A percentile compares a stretch with the other conserved stretches of the same genome.
phyloP scores from a whole-genome alignment of 2,329 filamentous ascomycete species.

The Fusarium sp. region DNA sequence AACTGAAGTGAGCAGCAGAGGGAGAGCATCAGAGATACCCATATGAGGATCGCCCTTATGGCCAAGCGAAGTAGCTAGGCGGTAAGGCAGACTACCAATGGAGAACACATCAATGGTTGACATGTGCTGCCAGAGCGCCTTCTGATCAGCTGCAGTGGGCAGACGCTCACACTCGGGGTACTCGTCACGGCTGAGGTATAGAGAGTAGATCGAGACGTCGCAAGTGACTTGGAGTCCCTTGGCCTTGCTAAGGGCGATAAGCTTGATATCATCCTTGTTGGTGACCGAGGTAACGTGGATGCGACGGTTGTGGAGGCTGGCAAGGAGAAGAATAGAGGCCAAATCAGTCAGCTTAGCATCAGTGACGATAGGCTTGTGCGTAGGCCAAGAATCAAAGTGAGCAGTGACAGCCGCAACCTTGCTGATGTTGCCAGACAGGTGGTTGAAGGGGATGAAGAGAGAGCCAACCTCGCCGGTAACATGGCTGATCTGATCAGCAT shows the following conservation, averaged over 20 bases:
- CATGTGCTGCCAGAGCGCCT: slow-evolving; percentile 79
- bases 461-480: slow-evolving; percentile 80
- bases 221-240: slow-evolving; percentile 86
- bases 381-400: slow-evolving; percentile 82
- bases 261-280: slow-evolving; percentile 79
- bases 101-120: slow-evolving; percentile 82
- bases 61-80: slow-evolving; percentile 70
- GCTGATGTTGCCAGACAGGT: slow-evolving; percentile 83
- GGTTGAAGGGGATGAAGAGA: slow-evolving; percentile 85
- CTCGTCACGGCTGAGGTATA: slow-evolving; percentile 79
- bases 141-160: slow-evolving; percentile 74
- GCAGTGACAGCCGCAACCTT: slow-evolving; percentile 82
- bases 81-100: slow-evolving; percentile 80
- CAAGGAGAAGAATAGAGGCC: slow-evolving; percentile 81
- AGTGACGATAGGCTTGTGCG: slow-evolving; percentile 82
- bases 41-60: slow-evolving; percentile 66
- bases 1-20: slow-evolving; percentile 80
- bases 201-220: slow-evolving; percentile 82
- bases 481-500: slow-evolving; percentile 78
- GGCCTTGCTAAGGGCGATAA: slow-evolving; percentile 81
- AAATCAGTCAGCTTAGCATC: slow-evolving; percentile 84
- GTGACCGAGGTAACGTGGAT: slow-evolving; percentile 84
- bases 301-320: slow-evolving; percentile 80
- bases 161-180: slow-evolving; percentile 74
- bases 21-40: slow-evolving; percentile 78